Evolutionary conservation across 345 rosid genomes (phyloP), one percentile per base, ranked within the genome.

Genomic region (Angophora floribunda): DNA sequence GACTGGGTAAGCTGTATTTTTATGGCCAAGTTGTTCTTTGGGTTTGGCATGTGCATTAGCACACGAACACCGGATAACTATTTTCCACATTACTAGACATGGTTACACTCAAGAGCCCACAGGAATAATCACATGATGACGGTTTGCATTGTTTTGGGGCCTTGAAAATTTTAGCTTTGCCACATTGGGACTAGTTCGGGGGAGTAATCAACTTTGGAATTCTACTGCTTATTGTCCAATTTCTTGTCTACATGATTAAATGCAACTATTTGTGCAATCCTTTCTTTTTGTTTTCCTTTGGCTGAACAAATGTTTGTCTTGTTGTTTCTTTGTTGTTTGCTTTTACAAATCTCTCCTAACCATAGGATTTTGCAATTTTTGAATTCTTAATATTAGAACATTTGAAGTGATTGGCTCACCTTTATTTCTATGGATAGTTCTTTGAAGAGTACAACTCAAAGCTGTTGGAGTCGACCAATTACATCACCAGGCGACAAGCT

Each of bases 401-500:
- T 44, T 41, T 36, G 84, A 41, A 75, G 49, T 84, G 4, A 36
- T 87, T 57, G 61, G 19, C 86, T 50, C 87, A 70, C 65, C 89
- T 87, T 85, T 89, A 67, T 61, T 82, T 51, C 41, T 89, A 53
- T 44, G 89, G 92, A 89, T 93, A 98, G 99, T 97, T 98, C 91
- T 98, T 97, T 82, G 94, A 94, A 36, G 99, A 96, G 86, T 97
- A 95, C 88, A 96, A 97, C 93, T 93, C 96, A 28, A 97, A 97
- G 95, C 93, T 98, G 90, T 95, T 97, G 91, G 99, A 98, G 92
- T 98, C 99, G 87, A 86, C 91, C 90, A 98, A 97, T 92, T 98
- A 97, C 86, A 95, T 98, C 84, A 97, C 99, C 44, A 95, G 99
- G 92, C 94, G 99, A 53, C 99, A 98, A 93, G 99, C 99, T 92